Evolutionary conservation across 768 basidiomycete genomes (phyloP).

Genomic region (Pleurotus salmoneostramineus): DNA sequence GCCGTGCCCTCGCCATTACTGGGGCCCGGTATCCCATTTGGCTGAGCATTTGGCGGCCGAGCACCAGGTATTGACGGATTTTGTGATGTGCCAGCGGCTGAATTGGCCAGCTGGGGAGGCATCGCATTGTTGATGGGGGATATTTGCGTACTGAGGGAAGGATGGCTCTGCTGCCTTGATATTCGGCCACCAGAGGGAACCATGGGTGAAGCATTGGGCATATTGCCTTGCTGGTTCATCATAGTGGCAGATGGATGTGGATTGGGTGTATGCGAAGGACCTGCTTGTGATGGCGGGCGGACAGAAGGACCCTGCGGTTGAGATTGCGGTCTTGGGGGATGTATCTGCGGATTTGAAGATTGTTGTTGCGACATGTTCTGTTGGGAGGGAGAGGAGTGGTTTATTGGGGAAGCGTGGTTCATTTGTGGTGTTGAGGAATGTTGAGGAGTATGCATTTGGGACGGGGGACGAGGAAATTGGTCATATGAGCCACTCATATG

Average conservation of each 20-base stretch:
- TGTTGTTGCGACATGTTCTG: slow-evolving; percentile 26
- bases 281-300: slow-evolving; percentile 47
- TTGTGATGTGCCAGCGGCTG: slow-evolving; percentile 15
- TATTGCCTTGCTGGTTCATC: neutral
- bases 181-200: slow-evolving; percentile 1
- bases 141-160: slow-evolving; percentile 8
- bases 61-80: slow-evolving; percentile 3
- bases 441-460: slow-evolving; percentile 29
- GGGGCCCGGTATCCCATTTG: neutral
- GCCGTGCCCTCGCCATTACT: neutral
- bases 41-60: slow-evolving; percentile 14
- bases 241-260: slow-evolving; percentile 5
- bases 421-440: slow-evolving; percentile 28
- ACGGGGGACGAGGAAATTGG: slow-evolving; percentile 29
- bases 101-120: slow-evolving; percentile 15
- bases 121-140: slow-evolving; percentile 11
- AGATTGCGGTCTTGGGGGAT: slow-evolving; percentile 54
- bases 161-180: slow-evolving; percentile 5
- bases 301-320: slow-evolving; percentile 50
- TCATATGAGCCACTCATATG: slow-evolving; percentile 44
- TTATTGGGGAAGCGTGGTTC: slow-evolving; percentile 17
- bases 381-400: slow-evolving; percentile 20
- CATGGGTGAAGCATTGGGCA: neutral
- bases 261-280: slow-evolving; percentile 20
- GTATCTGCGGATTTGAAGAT: slow-evolving; percentile 39